Percentiles rank a stretch among this genome's conserved stretches.
Conservation (phyloP, 1,139 yeast genomes). For the Debaryomyces subglobosus region DNA sequence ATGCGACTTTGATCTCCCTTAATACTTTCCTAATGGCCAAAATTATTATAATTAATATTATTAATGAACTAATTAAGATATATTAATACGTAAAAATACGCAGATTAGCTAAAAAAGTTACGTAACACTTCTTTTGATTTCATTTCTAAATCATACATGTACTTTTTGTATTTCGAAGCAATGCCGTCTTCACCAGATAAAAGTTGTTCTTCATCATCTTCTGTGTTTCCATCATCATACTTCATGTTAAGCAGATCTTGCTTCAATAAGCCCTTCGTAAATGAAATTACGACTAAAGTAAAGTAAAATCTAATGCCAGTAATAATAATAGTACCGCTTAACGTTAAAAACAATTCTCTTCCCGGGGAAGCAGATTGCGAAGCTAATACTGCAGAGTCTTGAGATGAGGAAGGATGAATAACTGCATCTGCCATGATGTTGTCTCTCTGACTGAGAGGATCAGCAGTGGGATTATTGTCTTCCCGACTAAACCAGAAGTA, state of each 20-base stretch:
- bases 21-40: background rate
- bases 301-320: constrained; percentile 65
- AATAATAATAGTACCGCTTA: constrained; percentile 56
- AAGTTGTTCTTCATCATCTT: constrained; percentile 33
- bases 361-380: constrained; percentile 68
- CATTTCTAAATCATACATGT: constrained; percentile 33
- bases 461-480: constrained; percentile 24
- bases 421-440: background rate
- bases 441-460: constrained; percentile 1
- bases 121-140: constrained; percentile 33
- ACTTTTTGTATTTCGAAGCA: constrained; percentile 25
- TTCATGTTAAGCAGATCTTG: constrained; percentile 30
- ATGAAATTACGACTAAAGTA: constrained; percentile 63
- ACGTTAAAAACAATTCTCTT: constrained; percentile 72
- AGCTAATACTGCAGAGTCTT: constrained; percentile 19
- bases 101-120: constrained; percentile 21
- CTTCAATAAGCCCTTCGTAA: constrained; percentile 50
- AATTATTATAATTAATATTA: background rate
- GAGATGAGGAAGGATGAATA: background rate
- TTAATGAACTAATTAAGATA: background rate
- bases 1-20: background rate
- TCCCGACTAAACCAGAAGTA: constrained; percentile 71
- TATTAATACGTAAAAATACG: background rate
- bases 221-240: constrained; percentile 19
- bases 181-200: constrained; percentile 24